These are phyloP conservation scores for Rhizophagus prolifer DNA, from an alignment of 192 early-diverging fungal genomes.

Conservation along the genomic window DNA sequence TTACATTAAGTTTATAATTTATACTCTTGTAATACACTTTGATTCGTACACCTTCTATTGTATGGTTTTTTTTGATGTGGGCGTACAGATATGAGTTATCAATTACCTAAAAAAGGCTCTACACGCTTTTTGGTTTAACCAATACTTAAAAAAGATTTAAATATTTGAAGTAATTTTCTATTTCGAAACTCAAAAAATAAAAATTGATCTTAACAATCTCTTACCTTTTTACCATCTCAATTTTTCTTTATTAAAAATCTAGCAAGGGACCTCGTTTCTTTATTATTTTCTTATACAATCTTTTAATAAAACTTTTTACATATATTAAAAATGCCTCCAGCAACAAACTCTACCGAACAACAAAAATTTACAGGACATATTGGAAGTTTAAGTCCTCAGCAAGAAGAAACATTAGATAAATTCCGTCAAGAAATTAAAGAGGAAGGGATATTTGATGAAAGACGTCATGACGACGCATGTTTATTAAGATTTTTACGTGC, in stretches of 20 bases:
- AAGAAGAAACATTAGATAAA: conserved; percentile 50
- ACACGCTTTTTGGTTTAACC: not conserved
- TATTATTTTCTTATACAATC: not conserved
- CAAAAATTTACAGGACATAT: conserved; percentile 52
- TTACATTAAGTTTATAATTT: too few relatives aligned
- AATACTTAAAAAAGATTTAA: not conserved
- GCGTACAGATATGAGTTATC: not conserved
- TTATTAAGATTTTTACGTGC: conserved; percentile 76
- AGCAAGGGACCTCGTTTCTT: not conserved
- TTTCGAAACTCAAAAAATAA: too few relatives aligned
- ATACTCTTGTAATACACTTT: too few relatives aligned
- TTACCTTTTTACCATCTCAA: too few relatives aligned
- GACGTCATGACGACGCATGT: conserved; percentile 63
- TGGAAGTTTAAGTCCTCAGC: conserved; percentile 61
- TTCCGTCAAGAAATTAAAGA: conserved; percentile 60
- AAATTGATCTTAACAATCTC: too few relatives aligned
- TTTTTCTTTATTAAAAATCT: too few relatives aligned
- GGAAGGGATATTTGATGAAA: conserved; percentile 55
- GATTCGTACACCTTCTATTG: too few relatives aligned
- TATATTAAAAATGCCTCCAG: conserved; percentile 16
- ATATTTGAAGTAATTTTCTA: too few relatives aligned
- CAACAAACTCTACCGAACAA: not conserved
- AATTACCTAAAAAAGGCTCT: not conserved
- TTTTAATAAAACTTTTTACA: not conserved
- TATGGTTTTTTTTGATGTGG: not conserved